Conservation (phyloP, 208 protist genomes). For the Phytomonas sp. region DNA sequence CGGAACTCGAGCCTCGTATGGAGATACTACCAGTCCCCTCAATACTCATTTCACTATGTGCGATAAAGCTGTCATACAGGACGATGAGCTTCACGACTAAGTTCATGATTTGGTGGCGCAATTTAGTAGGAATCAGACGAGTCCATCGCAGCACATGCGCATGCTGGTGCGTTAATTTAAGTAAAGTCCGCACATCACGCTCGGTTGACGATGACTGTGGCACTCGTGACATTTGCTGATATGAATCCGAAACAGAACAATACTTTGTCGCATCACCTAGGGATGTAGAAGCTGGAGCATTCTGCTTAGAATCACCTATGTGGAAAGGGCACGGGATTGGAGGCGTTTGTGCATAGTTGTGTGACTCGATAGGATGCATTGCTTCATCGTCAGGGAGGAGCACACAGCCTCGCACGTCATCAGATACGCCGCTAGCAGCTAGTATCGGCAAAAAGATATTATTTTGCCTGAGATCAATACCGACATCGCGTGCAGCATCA, state of each 20-base stretch:
- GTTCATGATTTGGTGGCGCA: slow-evolving; percentile 32
- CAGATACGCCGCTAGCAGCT: not conserved
- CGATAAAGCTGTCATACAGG: slow-evolving; percentile 66
- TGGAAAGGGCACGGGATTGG: not conserved
- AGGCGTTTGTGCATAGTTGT: not conserved
- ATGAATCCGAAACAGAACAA: not conserved
- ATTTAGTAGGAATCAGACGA: slow-evolving; percentile 9
- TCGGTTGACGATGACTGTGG: not conserved
- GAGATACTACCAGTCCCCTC: slow-evolving; percentile 31
- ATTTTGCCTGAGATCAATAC: slow-evolving; percentile 15
- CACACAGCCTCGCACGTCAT: not conserved
- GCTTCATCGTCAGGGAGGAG: not conserved
- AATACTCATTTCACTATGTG: slow-evolving; percentile 64
- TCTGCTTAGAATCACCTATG: not conserved
- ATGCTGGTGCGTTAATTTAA: not conserved
- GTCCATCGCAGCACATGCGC: not conserved
- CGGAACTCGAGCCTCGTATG: slow-evolving; percentile 23
- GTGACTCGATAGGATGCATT: not conserved
- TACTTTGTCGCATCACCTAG: not conserved
- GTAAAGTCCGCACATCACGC: not conserved
- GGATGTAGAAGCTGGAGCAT: not conserved
- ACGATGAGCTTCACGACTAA: slow-evolving; percentile 47
- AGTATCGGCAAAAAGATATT: not conserved
- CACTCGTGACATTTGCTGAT: not conserved
- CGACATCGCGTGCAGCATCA: slow-evolving; percentile 24